Evolutionary conservation across 345 rosid genomes (phyloP).

Genomic region (Carallia brachiata): DNA sequence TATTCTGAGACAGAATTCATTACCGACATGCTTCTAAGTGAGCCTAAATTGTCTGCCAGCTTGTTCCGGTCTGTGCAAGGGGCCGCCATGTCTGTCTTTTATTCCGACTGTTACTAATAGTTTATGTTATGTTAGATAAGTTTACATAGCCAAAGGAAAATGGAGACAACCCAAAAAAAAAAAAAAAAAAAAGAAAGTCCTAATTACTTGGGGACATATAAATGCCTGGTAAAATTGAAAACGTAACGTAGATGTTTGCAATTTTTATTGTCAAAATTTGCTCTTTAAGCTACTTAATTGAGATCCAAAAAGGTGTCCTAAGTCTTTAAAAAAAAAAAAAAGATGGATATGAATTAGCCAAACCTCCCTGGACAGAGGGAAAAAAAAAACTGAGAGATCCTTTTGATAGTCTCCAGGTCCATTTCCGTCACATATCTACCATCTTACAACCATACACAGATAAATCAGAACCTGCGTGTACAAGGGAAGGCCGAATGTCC

Average conservation of each 20-base stretch:
- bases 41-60: constrained; percentile 16
- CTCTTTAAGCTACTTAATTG: too few species aligned
- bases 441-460: constrained; percentile 16
- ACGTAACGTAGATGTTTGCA: too few species aligned
- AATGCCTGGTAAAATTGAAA: too few species aligned
- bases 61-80: constrained; percentile 18
- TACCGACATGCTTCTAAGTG: constrained; percentile 29
- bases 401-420: neutral
- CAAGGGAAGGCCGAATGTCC: constrained; percentile 14
- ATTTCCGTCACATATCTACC: constrained; percentile 11
- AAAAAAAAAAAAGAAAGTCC: too few species aligned
- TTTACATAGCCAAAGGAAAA: neutral
- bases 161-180: too few species aligned
- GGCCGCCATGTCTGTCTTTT: constrained; percentile 23
- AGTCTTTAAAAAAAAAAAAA: too few species aligned
- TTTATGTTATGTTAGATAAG: neutral
- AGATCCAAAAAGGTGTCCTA: too few species aligned
- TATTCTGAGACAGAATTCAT: neutral
- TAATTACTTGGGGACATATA: too few species aligned
- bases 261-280: too few species aligned
- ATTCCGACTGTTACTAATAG: neutral
- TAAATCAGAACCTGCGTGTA: constrained; percentile 22
- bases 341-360: too few species aligned
- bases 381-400: neutral
- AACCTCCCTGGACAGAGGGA: neutral